Percentiles rank a stretch among this genome's conserved stretches.
Conservation (phyloP, 1,284 basidiomycete species). For the Naganishia sp. region DNA sequence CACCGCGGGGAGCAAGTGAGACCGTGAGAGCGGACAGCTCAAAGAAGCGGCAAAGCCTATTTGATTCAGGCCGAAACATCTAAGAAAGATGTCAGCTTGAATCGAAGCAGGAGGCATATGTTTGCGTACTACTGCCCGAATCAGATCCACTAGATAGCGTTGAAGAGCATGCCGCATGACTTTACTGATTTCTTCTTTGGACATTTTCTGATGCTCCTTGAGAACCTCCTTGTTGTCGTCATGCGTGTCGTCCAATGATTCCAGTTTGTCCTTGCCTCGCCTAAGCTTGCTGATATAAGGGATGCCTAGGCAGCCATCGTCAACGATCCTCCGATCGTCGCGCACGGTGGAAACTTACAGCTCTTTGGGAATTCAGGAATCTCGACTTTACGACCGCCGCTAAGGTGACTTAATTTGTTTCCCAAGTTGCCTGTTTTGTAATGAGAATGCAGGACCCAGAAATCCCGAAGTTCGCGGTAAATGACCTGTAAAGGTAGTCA, state of each 20-base stretch:
- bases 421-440: slow-evolving; percentile 80
- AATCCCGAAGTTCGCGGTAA: slow-evolving; percentile 91
- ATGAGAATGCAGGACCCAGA: slow-evolving; percentile 85
- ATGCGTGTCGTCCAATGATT: slow-evolving; percentile 8
- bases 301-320: slow-evolving; percentile 59
- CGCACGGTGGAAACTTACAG: slow-evolving; percentile 46
- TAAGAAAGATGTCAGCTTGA: slow-evolving; percentile 47
- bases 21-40: slow-evolving; percentile 91
- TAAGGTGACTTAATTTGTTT: slow-evolving; percentile 55
- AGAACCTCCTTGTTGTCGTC: slow-evolving; percentile 37
- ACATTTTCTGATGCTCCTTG: slow-evolving; percentile 59
- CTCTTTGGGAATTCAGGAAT: slow-evolving; percentile 92
- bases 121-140: slow-evolving; percentile 76
- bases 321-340: not conserved
- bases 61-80: slow-evolving; percentile 96
- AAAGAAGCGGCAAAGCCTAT: slow-evolving; percentile 89
- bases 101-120: not conserved
- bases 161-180: slow-evolving; percentile 78
- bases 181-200: slow-evolving; percentile 72
- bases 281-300: slow-evolving; percentile 73
- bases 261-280: slow-evolving; percentile 25
- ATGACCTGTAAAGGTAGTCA: slow-evolving; percentile 62
- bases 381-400: slow-evolving; percentile 66
- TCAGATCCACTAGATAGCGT: slow-evolving; percentile 84
- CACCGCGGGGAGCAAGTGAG: slow-evolving; percentile 77